phyloP scores from a whole-genome alignment of 371 early-diverging fungal genomes.

The Rhizopus sp. region DNA sequence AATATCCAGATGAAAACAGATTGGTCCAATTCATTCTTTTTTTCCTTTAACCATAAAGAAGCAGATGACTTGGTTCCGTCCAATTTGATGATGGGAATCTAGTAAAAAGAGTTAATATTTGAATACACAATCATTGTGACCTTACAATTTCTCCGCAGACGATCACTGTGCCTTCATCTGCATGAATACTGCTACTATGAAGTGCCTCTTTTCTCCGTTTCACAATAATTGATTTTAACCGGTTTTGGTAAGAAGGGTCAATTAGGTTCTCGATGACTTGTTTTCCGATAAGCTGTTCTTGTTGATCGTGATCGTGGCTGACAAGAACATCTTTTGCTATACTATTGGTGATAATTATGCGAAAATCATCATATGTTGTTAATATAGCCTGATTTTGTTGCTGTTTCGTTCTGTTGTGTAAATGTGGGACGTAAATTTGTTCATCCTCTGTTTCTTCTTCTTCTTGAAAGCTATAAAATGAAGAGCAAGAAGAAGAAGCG shows the following conservation, averaged over 20 bases:
- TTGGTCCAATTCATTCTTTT: conserved; percentile 51
- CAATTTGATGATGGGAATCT: conserved; percentile 66
- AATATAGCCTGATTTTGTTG: conserved; percentile 68
- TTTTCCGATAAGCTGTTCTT: conserved; percentile 42
- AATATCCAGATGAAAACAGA: conserved; percentile 73
- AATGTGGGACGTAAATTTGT: conserved; percentile 40
- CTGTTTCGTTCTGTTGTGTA: conserved; percentile 33
- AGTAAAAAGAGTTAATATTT: conserved; percentile 3
- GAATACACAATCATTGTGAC: conserved; percentile 7
- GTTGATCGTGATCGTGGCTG: conserved; percentile 24
- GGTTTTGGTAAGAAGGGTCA: conserved; percentile 57
- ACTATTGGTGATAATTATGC: conserved; percentile 63
- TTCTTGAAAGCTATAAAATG: conserved; percentile 1
- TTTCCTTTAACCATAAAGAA: conserved; percentile 70
- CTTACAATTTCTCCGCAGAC: conserved; percentile 72
- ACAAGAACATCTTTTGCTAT: conserved; percentile 56
- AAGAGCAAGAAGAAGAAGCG: conserved; percentile 7
- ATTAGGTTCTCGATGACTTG: conserved; percentile 52
- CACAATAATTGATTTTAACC: conserved; percentile 45
- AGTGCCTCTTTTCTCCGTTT: conserved; percentile 35
- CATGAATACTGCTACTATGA: conserved; percentile 11
- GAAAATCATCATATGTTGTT: conserved; percentile 61
- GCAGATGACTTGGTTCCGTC: conserved; percentile 64
- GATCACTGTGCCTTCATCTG: conserved; percentile 50
- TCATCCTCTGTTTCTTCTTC: conserved; percentile 9